These are phyloP conservation scores for Cynanchum wilfordii DNA, from an alignment of 257 asterid genomes.

Conservation along the genomic window DNA sequence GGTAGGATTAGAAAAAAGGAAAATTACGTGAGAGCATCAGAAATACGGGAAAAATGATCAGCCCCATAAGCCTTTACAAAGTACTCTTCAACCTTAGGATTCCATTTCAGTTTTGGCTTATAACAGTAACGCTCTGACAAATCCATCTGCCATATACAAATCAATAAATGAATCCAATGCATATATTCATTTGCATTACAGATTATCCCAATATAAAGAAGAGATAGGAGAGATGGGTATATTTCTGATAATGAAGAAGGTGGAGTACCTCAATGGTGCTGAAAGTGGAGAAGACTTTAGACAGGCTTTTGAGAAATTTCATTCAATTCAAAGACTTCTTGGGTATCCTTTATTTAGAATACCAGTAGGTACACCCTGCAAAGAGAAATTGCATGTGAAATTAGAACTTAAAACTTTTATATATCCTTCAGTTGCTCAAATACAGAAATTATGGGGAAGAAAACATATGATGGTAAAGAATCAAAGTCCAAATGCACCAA, in stretches of 20 bases:
- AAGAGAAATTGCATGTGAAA: constrained; percentile 12
- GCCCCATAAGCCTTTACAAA: constrained; percentile 77
- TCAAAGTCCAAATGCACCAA: neutral
- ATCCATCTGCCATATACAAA: constrained; percentile 53
- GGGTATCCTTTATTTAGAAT: neutral
- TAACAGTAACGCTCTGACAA: constrained; percentile 65
- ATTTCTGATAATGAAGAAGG: neutral
- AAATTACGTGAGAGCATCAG: constrained; percentile 62
- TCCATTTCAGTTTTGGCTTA: constrained; percentile 73
- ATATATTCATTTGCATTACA: neutral
- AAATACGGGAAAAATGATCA: constrained; percentile 71
- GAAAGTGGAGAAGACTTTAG: constrained; percentile 1
- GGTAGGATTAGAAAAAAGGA: neutral
- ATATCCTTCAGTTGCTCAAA: neutral
- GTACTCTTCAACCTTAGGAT: constrained; percentile 76
- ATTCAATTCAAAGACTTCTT: constrained; percentile 7
- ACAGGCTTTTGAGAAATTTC: constrained; percentile 18
- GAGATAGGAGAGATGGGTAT: too few relatives aligned
- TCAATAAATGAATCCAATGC: neutral
- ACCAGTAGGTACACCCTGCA: constrained; percentile 51
- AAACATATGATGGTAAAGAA: constrained; percentile 5
- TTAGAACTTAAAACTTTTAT: constrained; percentile 2
- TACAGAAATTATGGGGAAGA: constrained; percentile 3
- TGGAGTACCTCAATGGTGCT: neutral
- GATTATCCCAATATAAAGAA: neutral